Evolutionary conservation across 306 rosid species (phyloP), one percentile per base, ranked within the genome.

Genomic region (Casuarina equisetifolia): DNA sequence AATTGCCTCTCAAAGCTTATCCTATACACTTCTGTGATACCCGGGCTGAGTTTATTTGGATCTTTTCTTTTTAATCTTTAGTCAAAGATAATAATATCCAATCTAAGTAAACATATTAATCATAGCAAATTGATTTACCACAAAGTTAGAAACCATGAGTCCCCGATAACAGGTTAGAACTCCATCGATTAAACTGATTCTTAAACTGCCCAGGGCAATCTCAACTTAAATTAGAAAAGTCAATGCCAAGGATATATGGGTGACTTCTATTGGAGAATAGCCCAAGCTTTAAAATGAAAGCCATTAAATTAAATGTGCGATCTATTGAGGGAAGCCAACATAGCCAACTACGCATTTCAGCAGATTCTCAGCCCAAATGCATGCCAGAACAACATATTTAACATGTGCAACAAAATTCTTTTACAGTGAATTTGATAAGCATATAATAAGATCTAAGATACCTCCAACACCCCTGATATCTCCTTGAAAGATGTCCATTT

Each of bases 241-340:
- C 10, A 63, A 25, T 40, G n/a, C 69, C 39, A 38, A 63, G 69
- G 45, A 38, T 38, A 16, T 63, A 35, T 13, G 69, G 39, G 36
- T 63, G n/a, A 45, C 46, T 36, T 63, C 69, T 36, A 36, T 63
- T 63, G 9, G 43, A 39, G 46, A 36, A 36, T 10, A 13, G 9
- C 46, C 9, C 25, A 63, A 63, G 69, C 19, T 63, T 63, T 45
- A 38, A 63, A 9, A 63, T 36, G 46, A 44, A 63, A 15, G 46
- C 25, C 6, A 63, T 13, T 13, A 17, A 39, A 9, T 63, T 2
- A 6, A 25, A 32, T 13, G 42, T 13, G 45, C 36, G 45, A 63
- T 7, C 69, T 36, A 5, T 40, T 63, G 69, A 63, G 44, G 69
- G 69, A 36, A 63, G 69, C 69, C 69, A 62, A 38, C 39, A 62